Evolutionary conservation across 108 stramenopile species (phyloP).

Genomic region (Chaetoceros tenuissimus): DNA sequence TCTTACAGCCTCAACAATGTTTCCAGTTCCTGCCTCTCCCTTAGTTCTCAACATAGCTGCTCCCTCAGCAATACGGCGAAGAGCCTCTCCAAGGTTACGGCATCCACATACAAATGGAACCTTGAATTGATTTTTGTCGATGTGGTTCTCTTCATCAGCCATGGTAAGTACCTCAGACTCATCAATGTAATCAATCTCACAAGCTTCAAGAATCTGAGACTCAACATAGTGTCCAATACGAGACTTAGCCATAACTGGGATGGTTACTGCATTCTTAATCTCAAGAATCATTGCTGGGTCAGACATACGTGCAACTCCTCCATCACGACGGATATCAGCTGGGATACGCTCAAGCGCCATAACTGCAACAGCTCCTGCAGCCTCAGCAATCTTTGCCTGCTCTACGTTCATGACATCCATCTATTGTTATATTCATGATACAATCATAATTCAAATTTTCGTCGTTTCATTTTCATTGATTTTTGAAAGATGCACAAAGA

Average conservation of each 20-base stretch:
- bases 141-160: constrained; percentile 99
- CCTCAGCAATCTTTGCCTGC: constrained; percentile 94
- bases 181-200: constrained; percentile 98
- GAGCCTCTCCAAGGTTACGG: constrained; percentile 97
- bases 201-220: constrained; percentile 97
- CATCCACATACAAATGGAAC: constrained; percentile 99
- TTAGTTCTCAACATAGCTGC: constrained; percentile 99
- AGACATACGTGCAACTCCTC: constrained; percentile 98
- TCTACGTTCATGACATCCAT: constrained; percentile 97
- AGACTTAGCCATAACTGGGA: constrained; percentile 99
- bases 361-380: constrained; percentile 97
- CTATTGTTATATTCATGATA: constrained; percentile 29
- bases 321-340: constrained; percentile 96
- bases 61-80: constrained; percentile 94
- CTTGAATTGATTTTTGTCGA: constrained; percentile 93
- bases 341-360: constrained; percentile 99
- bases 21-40: constrained; percentile 99
- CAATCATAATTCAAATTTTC: too few species aligned
- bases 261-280: constrained; percentile 98
- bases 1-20: constrained; percentile 97
- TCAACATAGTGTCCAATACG: constrained; percentile 99
- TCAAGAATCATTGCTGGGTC: constrained; percentile 95
- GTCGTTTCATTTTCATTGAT: constrained; percentile 3
- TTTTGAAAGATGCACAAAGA: constrained; percentile 2
- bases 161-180: constrained; percentile 98